Conservation (phyloP, 2,329 filamentous ascomycete species). For the Acrocalymma vagum region DNA sequence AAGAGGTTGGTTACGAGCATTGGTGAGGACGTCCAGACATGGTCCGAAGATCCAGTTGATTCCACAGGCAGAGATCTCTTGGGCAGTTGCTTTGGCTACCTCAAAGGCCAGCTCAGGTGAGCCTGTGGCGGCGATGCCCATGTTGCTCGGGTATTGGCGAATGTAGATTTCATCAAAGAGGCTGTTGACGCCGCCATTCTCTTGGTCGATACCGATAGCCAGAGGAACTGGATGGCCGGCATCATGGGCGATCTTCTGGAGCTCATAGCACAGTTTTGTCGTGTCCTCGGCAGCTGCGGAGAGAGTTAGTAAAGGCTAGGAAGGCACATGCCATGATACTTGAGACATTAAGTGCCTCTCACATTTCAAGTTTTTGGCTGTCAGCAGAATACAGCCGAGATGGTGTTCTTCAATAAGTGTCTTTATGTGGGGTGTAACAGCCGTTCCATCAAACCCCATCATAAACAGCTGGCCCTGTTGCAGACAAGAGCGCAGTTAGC, state of each 20-base stretch:
- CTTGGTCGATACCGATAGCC: conserved; percentile 91
- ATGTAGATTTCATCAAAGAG: conserved; percentile 96
- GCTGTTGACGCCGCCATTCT: conserved; percentile 98
- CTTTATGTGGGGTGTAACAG: conserved; percentile 83
- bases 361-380: conserved; percentile 88
- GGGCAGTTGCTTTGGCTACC: conserved; percentile 90
- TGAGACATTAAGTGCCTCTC: conserved; percentile 39
- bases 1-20: conserved; percentile 88
- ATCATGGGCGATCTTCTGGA: conserved; percentile 90
- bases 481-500: conserved; percentile 40
- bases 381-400: conserved; percentile 85
- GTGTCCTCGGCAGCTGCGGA: conserved; percentile 89
- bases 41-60: conserved; percentile 96
- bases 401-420: conserved; percentile 84
- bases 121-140: conserved; percentile 94
- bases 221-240: conserved; percentile 90
- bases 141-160: conserved; percentile 94
- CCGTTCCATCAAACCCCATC: conserved; percentile 87
- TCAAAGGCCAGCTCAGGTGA: conserved; percentile 86
- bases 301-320: conserved; percentile 27
- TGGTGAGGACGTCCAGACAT: conserved; percentile 91
- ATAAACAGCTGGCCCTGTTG: conserved; percentile 81
- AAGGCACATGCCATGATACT: conserved; percentile 11
- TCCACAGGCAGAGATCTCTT: conserved; percentile 90
- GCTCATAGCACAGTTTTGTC: conserved; percentile 84